A percentile compares a stretch with the other conserved stretches of the same genome.
phyloP scores from a whole-genome alignment of 2,329 filamentous ascomycete genomes.

The Pseudogymnoascus sp. region DNA sequence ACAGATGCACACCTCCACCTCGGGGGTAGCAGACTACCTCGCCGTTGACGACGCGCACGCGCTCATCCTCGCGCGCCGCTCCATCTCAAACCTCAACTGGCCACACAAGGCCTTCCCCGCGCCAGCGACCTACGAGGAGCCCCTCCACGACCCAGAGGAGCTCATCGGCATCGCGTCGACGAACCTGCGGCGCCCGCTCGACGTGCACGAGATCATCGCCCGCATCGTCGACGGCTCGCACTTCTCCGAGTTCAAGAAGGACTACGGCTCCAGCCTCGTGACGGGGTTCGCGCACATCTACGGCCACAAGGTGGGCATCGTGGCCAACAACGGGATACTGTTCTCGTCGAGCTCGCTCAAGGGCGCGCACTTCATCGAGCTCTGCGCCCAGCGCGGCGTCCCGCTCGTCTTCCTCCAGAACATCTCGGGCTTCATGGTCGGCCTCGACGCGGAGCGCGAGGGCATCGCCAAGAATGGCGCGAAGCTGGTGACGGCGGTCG shows the following conservation, averaged over 20 bases:
- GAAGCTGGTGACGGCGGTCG: constrained; percentile 91
- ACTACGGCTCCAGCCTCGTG: constrained; percentile 81
- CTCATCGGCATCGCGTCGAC: constrained; percentile 83
- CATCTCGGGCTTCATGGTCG: constrained; percentile 98
- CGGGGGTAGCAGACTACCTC: constrained; percentile 90
- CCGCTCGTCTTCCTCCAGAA: constrained; percentile 93
- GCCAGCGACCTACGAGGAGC: constrained; percentile 55
- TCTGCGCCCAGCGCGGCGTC: constrained; percentile 82
- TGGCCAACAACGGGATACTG: constrained; percentile 93
- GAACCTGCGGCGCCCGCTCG: constrained; percentile 77
- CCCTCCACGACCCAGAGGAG: constrained; percentile 70
- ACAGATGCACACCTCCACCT: constrained; percentile 79
- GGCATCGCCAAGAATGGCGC: constrained; percentile 97
- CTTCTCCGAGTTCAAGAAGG: constrained; percentile 89
- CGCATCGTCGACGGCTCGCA: constrained; percentile 84
- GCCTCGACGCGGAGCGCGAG: constrained; percentile 79
- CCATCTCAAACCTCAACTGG: constrained; percentile 85
- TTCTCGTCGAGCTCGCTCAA: constrained; percentile 86
- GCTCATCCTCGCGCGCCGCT: constrained; percentile 73
- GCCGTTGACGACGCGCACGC: constrained; percentile 92
- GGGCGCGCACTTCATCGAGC: constrained; percentile 92
- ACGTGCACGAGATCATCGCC: constrained; percentile 83
- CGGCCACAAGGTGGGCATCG: constrained; percentile 81
- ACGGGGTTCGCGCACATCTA: constrained; percentile 89
- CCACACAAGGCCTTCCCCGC: constrained; percentile 41